A percentile compares a stretch with the other conserved stretches of the same genome.
These are phyloP conservation scores for Tylopilus balloui DNA, from an alignment of 768 basidiomycete species.

Conservation along the genomic window DNA sequence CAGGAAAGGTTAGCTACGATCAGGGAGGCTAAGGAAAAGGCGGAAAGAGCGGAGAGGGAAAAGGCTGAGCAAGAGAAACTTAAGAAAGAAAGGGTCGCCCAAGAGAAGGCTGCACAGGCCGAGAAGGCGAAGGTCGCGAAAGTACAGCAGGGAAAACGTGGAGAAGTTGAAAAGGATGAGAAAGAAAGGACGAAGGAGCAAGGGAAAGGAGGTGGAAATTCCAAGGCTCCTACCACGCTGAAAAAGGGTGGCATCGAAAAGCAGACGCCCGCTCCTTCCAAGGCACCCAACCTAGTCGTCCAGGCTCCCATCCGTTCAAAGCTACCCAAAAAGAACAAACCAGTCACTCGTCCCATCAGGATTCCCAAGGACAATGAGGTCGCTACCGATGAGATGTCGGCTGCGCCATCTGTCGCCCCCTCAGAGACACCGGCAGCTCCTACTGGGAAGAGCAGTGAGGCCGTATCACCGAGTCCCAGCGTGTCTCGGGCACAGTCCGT, in stretches of 20 bases:
- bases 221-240: conserved; percentile 18
- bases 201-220: conserved; percentile 20
- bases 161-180: conserved; percentile 28
- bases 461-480: conserved; percentile 45
- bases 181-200: conserved; percentile 29
- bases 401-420: conserved; percentile 40
- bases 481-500: conserved; percentile 60
- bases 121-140: conserved; percentile 35
- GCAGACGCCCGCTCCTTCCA: conserved; percentile 15
- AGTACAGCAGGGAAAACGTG: conserved; percentile 31
- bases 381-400: conserved; percentile 38
- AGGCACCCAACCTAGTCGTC: conserved; percentile 34
- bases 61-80: conserved; percentile 36
- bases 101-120: conserved; percentile 33
- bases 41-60: conserved; percentile 32
- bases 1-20: conserved; percentile 43
- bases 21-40: conserved; percentile 39
- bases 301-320: conserved; percentile 77
- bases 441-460: conserved; percentile 28
- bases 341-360: conserved; percentile 52
- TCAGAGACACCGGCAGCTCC: conserved; percentile 46
- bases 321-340: conserved; percentile 81
- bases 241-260: conserved; percentile 22
- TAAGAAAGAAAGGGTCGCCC: conserved; percentile 35
- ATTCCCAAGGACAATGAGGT: conserved; percentile 57